Base-by-base conservation (phyloP, 108 stramenopile genomes). In the Pseudonitzschia multiseries region DNA sequence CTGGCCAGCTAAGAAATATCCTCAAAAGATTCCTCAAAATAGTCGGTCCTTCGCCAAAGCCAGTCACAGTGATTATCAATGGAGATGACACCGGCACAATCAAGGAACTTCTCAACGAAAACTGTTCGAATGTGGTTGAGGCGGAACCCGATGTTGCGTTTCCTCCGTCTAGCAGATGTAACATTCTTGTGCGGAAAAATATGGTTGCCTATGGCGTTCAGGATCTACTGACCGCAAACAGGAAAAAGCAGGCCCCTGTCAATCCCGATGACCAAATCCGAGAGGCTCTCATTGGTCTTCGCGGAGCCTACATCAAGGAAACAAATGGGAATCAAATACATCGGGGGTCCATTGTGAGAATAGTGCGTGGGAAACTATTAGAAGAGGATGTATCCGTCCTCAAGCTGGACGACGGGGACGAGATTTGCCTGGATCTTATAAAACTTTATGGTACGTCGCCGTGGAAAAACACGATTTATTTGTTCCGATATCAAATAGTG, bases 61-160 rank as follows among this genome's bases (percentile, higher is more conserved):
- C 57, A 22, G 71, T 74, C 31, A 64, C 24, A 10, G 79, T 92
- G 0, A 29, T 80, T 13, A 59, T 87, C 33, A 83, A 84, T n/a
- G 91, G 91, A 53, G 88, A 87, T 18, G 88, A 88, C 73, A 74
- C 81, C 0, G 79, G 77, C 18, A 68, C 89, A 50, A 56, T 92
- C 0, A 57, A 43, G 10, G 46, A 75, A 33, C 46, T 44, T 27
- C 42, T 65, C 21, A 22, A 42, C 17, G 41, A 65, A 44, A 44
- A 65, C 18, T 41, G 41, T 21, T 41, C 64, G 40, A 5, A 41
- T 40, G 18, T 65, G 21, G 40, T 65, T 8, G 64, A 42, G 21
- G 17, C 64, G 18, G 64, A 65, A 65, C 64, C 64, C 21, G 64
- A 65, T 21, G 42, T 44, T 65, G 64, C 31, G 41, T 41, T 65